phyloP scores from a whole-genome alignment of 495 filamentous ascomycete genomes.

The Penicillium coprophilum region DNA sequence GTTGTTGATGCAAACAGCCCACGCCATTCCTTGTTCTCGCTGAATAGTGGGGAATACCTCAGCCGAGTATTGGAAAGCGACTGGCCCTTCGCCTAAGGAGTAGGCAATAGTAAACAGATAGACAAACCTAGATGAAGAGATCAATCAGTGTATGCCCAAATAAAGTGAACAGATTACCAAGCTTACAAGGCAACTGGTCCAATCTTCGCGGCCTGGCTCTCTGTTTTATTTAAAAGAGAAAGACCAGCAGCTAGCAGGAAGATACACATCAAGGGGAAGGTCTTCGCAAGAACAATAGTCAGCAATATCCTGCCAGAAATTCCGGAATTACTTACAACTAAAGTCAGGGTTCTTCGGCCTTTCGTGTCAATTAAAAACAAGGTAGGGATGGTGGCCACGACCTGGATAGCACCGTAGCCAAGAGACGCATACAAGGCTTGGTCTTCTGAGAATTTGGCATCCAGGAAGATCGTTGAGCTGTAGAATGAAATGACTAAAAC shows the following conservation, averaged over 20 bases:
- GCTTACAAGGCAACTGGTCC: slow-evolving; percentile 35
- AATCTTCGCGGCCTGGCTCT: slow-evolving; percentile 19
- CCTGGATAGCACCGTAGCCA: slow-evolving; percentile 63
- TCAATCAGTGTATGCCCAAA: not conserved
- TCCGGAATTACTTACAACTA: slow-evolving; percentile 31
- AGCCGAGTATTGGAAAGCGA: slow-evolving; percentile 53
- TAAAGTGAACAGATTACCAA: not conserved
- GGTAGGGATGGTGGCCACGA: slow-evolving; percentile 68
- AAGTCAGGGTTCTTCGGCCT: slow-evolving; percentile 63
- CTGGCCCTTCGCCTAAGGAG: slow-evolving; percentile 49
- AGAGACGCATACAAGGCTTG: slow-evolving; percentile 68
- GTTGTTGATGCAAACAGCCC: slow-evolving; percentile 49
- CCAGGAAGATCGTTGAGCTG: slow-evolving; percentile 64
- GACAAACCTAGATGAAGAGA: slow-evolving; percentile 30
- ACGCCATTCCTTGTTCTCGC: slow-evolving; percentile 47
- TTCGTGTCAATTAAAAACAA: slow-evolving; percentile 74
- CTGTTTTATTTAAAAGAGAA: slow-evolving; percentile 43
- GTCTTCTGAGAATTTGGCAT: slow-evolving; percentile 54
- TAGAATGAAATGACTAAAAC: slow-evolving; percentile 75
- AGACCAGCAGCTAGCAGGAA: slow-evolving; percentile 68
- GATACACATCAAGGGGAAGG: slow-evolving; percentile 78
- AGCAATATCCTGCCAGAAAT: not conserved
- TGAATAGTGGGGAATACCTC: slow-evolving; percentile 52
- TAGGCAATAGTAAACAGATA: slow-evolving; percentile 48
- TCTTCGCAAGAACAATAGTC: slow-evolving; percentile 58